A percentile compares a stretch with the other conserved stretches of the same genome.
These are phyloP conservation scores for Comarum palustre DNA, from an alignment of 306 rosid genomes.

Conservation along the genomic window DNA sequence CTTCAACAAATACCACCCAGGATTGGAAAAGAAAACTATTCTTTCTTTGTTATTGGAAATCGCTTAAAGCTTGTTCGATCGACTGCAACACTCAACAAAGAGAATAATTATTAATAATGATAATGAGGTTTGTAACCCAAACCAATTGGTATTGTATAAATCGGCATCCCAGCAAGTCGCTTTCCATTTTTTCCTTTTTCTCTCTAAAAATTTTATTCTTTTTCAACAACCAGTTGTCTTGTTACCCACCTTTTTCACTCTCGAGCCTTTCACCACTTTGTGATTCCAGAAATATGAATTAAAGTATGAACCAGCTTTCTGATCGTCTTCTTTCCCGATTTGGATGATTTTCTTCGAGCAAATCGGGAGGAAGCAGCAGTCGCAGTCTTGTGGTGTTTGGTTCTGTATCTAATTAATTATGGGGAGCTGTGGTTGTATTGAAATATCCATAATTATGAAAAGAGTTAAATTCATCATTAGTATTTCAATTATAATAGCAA, in stretches of 20 bases:
- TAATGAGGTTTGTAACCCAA: background rate
- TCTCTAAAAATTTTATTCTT: background rate
- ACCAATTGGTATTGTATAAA: constrained; percentile 8
- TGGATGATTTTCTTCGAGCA: background rate
- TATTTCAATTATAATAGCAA: too few species aligned
- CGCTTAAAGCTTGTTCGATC: constrained; percentile 10
- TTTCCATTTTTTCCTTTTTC: background rate
- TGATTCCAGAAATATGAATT: background rate
- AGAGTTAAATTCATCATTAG: too few species aligned
- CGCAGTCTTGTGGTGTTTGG: background rate
- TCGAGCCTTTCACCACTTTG: background rate
- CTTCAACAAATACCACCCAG: too few species aligned
- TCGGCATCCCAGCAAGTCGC: constrained; percentile 1
- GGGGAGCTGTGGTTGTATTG: too few species aligned
- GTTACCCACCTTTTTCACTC: background rate
- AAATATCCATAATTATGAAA: too few species aligned
- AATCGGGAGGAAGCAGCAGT: background rate
- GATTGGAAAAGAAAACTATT: too few species aligned
- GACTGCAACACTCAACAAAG: background rate
- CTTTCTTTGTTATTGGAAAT: constrained; percentile 3
- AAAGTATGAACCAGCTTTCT: background rate
- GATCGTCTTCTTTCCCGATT: background rate
- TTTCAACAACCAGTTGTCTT: background rate
- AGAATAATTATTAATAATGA: background rate
- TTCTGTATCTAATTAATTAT: too few species aligned